Base-by-base conservation (phyloP, 2,329 filamentous ascomycete species). In the Botrytis porri region DNA sequence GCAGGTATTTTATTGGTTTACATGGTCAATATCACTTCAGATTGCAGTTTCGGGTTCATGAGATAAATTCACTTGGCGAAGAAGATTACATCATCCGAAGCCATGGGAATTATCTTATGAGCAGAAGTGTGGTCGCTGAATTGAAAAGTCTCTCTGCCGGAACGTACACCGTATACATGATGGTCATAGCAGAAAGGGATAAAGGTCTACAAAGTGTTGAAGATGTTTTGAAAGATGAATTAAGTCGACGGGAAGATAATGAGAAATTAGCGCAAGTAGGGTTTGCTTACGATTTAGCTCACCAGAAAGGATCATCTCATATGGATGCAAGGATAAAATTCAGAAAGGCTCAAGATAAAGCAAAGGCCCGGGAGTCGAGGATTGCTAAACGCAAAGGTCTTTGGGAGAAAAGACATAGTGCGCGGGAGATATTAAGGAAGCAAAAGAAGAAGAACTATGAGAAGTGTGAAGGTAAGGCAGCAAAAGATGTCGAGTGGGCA, bases 51-150 rank as follows among this genome's bases (percentile, higher is more conserved):
- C 83, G 87, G 12, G 79, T 89, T 3, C 86, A 89, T 73, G 83
- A 85, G 71, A 81, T 85, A 48, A 84, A 84, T n/a, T 81, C 83
- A 4, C 84, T 84, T 2, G 84, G 83, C 7, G 85, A 86, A 5
- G 86, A 89, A 74, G 87, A 89, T 76, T 90, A 89, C 75, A 85
- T 90, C 45, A 87, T 90, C 5, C 84, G 88, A 37, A 88, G 86
- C 7, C 87, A 89, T 73, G 85, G 86, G 10, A 87, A 88, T 77
- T 89, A 89, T 74, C 81, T 88, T 12, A 89, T 89, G 86, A 82
- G 83, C 59, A 84, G 88, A 8, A 88, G 87, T 0, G 87, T 88
- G 29, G 88, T 87, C 16, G 85, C 89, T 9, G 88, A 90, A 80
- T 82, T 90, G 0, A 83, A 83, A 2, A 85, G 86, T 54, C 85